phyloP scores from a whole-genome alignment of 1,284 basidiomycete genomes.

The Rhodotorula sp. region DNA sequence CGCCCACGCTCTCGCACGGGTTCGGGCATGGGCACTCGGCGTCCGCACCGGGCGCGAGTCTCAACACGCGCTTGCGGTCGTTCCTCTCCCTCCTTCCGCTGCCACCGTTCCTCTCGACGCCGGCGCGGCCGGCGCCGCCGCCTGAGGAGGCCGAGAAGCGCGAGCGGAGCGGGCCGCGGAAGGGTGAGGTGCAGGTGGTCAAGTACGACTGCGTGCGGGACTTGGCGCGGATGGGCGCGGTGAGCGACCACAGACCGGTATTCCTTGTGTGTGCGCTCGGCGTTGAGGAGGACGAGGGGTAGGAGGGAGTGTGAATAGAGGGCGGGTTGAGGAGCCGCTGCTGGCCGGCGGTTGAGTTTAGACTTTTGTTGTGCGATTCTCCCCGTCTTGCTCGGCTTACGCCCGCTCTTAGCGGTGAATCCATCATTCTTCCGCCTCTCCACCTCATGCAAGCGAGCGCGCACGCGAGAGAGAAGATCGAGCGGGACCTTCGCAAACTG shows the following conservation, averaged over 20 bases:
- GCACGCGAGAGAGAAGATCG: too few relatives aligned
- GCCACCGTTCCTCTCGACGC: conserved; percentile 24
- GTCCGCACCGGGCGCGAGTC: conserved; percentile 5
- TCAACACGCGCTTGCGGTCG: conserved; percentile 36
- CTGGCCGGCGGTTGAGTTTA: too few relatives aligned
- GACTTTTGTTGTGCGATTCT: too few relatives aligned
- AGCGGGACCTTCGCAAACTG: too few relatives aligned
- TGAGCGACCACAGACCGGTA: conserved; percentile 43
- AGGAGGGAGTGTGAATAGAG: neutral
- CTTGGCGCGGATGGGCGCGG: conserved; percentile 41
- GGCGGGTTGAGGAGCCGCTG: too few relatives aligned
- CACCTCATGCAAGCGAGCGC: too few relatives aligned
- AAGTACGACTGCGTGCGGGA: conserved; percentile 41
- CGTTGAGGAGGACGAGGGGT: conserved; percentile 5
- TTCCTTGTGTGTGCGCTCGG: conserved; percentile 40
- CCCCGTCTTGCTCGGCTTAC: too few relatives aligned
- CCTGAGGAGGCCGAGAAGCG: neutral
- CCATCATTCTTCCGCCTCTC: too few relatives aligned
- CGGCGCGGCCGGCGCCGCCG: neutral
- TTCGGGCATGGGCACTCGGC: neutral
- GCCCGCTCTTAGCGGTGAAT: too few relatives aligned
- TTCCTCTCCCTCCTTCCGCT: conserved; percentile 36
- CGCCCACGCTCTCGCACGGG: neutral
- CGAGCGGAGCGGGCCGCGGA: conserved; percentile 41
- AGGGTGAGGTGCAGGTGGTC: conserved; percentile 41